Evolutionary conservation across 257 asterid genomes (phyloP).

Genomic region (Nyctanthes arbortristis): DNA sequence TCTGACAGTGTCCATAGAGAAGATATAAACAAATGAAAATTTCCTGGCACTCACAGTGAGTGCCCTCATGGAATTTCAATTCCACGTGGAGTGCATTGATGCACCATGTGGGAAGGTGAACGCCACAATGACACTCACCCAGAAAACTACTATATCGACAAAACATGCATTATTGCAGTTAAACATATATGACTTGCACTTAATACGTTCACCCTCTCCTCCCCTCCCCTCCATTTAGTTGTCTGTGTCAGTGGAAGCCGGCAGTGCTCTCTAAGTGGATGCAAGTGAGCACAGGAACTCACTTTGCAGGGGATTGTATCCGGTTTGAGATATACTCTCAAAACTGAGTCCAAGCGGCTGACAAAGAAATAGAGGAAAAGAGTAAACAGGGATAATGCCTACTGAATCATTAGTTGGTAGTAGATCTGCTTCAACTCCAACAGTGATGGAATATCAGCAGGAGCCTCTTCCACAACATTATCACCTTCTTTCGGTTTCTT

Average conservation of each 20-base stretch:
- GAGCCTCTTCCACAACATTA: slow-evolving; percentile 77
- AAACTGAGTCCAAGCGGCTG: background rate
- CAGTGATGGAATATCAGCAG: slow-evolving; percentile 91
- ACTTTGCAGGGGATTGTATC: slow-evolving; percentile 1
- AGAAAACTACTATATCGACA: too few relatives aligned
- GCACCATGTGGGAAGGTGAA: too few relatives aligned
- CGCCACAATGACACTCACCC: too few relatives aligned
- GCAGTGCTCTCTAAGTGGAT: background rate
- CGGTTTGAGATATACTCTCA: background rate
- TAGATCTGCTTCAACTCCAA: slow-evolving; percentile 85
- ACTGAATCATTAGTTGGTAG: slow-evolving; percentile 95
- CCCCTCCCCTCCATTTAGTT: background rate
- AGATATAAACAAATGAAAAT: too few relatives aligned
- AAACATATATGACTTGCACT: background rate
- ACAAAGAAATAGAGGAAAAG: background rate
- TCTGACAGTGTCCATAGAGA: background rate
- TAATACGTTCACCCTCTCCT: background rate
- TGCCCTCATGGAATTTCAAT: too few relatives aligned
- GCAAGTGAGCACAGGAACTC: background rate
- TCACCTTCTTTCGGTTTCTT: slow-evolving; percentile 93
- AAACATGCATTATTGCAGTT: background rate
- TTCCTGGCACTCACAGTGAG: too few relatives aligned
- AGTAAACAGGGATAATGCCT: slow-evolving; percentile 20
- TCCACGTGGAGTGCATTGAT: background rate
- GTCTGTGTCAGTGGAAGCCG: background rate